Evolutionary conservation across 768 basidiomycete genomes (phyloP).

Genomic region (Rhizopogon vinicolor): DNA sequence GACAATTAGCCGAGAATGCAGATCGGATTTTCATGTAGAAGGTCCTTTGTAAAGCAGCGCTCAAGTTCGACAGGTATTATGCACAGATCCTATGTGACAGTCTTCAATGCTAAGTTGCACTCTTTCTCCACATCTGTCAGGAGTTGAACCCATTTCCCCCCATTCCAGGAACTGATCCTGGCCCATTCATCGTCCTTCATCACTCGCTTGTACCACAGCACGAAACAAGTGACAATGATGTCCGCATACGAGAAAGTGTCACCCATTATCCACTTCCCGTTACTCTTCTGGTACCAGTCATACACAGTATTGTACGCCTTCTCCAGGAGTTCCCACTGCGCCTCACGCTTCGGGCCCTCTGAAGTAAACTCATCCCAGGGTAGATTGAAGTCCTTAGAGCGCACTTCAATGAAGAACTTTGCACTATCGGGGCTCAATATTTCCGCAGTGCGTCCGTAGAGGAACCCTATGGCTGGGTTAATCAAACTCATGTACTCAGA

Average conservation of each 20-base stretch:
- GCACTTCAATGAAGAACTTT: constrained; percentile 33
- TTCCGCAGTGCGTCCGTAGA: constrained; percentile 17
- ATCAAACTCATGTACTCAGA: background rate
- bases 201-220: constrained; percentile 16
- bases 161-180: constrained; percentile 18
- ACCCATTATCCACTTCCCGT: constrained; percentile 27
- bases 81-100: background rate
- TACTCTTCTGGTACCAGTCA: constrained; percentile 17
- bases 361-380: constrained; percentile 36
- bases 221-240: constrained; percentile 15
- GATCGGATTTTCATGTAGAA: too few species aligned
- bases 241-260: constrained; percentile 26
- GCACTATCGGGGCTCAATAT: constrained; percentile 30
- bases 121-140: constrained; percentile 21
- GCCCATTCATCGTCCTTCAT: constrained; percentile 21
- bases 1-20: too few species aligned
- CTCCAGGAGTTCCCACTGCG: constrained; percentile 20
- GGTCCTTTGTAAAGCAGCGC: too few species aligned
- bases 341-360: constrained; percentile 26
- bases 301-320: constrained; percentile 7
- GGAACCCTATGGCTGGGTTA: constrained; percentile 5
- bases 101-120: constrained; percentile 12
- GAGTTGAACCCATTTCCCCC: constrained; percentile 20
- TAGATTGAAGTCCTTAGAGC: constrained; percentile 27
- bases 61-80: too few species aligned